A percentile compares a stretch with the other conserved stretches of the same genome.
Evolutionary conservation across 2,329 filamentous ascomycete genomes (phyloP).

Genomic region (Botrytis paeoniae): DNA sequence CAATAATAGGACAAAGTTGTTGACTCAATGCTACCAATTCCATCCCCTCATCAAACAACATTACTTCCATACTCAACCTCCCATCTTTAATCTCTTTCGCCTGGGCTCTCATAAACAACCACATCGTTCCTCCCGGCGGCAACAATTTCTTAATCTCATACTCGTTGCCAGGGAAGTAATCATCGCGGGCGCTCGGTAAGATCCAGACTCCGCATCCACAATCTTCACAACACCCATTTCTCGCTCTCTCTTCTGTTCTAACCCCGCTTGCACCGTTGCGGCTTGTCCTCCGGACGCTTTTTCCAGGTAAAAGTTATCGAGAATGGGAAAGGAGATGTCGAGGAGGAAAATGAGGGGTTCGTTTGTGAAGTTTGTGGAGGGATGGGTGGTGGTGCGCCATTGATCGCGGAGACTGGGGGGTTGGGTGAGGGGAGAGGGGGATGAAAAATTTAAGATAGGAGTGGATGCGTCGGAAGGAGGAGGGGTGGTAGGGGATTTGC

Average conservation of each 20-base stretch:
- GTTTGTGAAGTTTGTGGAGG: not conserved
- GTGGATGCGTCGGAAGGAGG: not conserved
- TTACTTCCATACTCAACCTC: slow-evolving; percentile 3
- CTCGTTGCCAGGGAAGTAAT: not conserved
- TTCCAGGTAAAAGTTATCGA: not conserved
- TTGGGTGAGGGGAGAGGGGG: not conserved
- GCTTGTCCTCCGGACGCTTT: not conserved
- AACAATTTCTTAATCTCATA: not conserved
- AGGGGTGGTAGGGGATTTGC: not conserved
- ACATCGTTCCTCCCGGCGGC: not conserved
- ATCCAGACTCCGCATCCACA: not conserved
- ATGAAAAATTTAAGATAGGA: not conserved
- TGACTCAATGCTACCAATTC: slow-evolving; percentile 6
- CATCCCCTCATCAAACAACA: slow-evolving; percentile 1
- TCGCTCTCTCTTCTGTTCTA: not conserved
- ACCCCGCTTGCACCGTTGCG: not conserved
- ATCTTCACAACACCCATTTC: not conserved
- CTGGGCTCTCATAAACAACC: not conserved
- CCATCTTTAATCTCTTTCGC: slow-evolving; percentile 5
- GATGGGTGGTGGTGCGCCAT: not conserved
- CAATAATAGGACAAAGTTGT: slow-evolving; percentile 7
- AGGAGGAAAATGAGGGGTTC: not conserved
- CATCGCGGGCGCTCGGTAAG: not conserved
- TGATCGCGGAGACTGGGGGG: not conserved
- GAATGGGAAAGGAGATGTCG: not conserved